phyloP scores from a whole-genome alignment of 257 asterid species.

The Solanum sitiens region DNA sequence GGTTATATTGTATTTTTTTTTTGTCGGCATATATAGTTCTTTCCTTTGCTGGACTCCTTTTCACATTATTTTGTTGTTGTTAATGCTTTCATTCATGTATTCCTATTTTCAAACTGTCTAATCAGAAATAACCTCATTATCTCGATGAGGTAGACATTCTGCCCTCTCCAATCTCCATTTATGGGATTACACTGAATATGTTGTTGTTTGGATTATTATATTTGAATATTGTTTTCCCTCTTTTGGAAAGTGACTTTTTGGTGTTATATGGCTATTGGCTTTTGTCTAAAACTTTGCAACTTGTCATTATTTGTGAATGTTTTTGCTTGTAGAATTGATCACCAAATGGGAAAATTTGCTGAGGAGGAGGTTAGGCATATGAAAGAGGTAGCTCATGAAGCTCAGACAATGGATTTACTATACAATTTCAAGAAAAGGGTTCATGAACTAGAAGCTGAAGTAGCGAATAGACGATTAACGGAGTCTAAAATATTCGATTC shows the following conservation, averaged over 20 bases:
- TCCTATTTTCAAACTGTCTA: not conserved
- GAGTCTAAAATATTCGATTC: conserved; percentile 34
- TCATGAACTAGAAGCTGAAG: conserved; percentile 44
- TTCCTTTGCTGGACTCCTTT: not conserved
- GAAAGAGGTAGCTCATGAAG: conserved; percentile 19
- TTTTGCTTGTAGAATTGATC: conserved; percentile 14
- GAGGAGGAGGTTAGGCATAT: conserved; percentile 45
- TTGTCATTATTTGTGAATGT: not conserved
- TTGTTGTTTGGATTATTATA: not conserved
- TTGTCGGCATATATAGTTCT: not conserved
- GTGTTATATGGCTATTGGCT: not conserved
- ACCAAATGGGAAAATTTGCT: conserved; percentile 21
- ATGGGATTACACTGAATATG: too few species aligned
- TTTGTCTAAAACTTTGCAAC: not conserved
- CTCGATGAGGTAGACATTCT: not conserved
- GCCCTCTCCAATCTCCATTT: too few species aligned
- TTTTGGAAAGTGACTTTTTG: not conserved
- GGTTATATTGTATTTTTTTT: not conserved
- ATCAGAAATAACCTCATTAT: not conserved
- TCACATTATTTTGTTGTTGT: not conserved
- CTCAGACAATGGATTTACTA: not conserved
- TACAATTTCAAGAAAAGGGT: conserved; percentile 21
- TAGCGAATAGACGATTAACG: conserved; percentile 10
- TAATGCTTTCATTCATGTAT: not conserved
- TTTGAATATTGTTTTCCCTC: not conserved